A percentile compares a stretch with the other conserved stretches of the same genome.
These are phyloP conservation scores for Suhomyces yuchorum DNA, from an alignment of 1,139 yeast species.

Conservation along the genomic window DNA sequence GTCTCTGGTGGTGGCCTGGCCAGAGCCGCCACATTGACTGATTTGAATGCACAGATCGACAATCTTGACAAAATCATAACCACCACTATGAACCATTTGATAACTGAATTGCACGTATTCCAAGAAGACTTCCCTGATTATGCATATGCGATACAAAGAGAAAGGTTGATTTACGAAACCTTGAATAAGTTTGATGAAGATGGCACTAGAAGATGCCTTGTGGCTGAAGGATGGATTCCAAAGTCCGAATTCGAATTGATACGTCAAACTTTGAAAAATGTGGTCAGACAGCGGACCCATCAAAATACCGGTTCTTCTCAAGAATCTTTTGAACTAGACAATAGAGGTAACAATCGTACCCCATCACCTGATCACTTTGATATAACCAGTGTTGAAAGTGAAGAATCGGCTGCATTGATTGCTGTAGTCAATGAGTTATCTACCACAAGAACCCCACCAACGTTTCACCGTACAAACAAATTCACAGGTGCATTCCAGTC, in stretches of 20 bases:
- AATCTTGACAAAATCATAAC: constrained; percentile 60
- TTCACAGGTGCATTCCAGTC: constrained; percentile 90
- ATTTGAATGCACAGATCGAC: constrained; percentile 54
- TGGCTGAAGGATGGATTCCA: constrained; percentile 99
- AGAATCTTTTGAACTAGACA: constrained; percentile 26
- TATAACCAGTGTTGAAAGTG: constrained; percentile 27
- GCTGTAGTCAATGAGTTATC: constrained; percentile 75
- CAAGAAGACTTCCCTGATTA: constrained; percentile 49
- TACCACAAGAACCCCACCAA: constrained; percentile 89
- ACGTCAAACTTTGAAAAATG: constrained; percentile 28
- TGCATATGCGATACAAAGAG: constrained; percentile 57
- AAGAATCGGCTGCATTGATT: constrained; percentile 34
- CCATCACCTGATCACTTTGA: constrained; percentile 28
- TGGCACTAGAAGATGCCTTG: constrained; percentile 78
- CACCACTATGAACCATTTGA: constrained; percentile 69
- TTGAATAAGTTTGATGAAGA: constrained; percentile 85
- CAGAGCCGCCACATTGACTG: constrained; percentile 59
- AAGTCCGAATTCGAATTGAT: constrained; percentile 27
- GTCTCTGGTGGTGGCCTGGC: constrained; percentile 57
- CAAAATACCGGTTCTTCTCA: constrained; percentile 15
- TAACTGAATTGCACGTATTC: constrained; percentile 73
- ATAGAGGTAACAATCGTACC: constrained; percentile 4
- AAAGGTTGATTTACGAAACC: constrained; percentile 71
- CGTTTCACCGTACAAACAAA: constrained; percentile 88
- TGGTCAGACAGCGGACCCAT: constrained; percentile 29